Conservation (phyloP, 2,329 filamentous ascomycete species). For the Scedosporium aurantiacum region DNA sequence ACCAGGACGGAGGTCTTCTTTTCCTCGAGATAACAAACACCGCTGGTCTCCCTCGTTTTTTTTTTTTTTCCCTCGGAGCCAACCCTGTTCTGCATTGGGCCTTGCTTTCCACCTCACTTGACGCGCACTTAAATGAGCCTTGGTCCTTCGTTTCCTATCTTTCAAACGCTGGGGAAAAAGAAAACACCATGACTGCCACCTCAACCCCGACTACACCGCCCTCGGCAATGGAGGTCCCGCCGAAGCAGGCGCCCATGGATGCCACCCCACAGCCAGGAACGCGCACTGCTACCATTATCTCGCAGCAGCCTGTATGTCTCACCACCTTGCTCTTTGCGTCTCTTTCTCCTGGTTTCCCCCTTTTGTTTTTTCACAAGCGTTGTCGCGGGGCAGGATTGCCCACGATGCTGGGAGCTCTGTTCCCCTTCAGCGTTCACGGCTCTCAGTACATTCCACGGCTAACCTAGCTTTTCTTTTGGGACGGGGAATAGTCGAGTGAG, state of each 20-base stretch:
- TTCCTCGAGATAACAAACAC: not conserved
- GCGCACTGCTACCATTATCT: not conserved
- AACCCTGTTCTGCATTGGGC: too few species aligned
- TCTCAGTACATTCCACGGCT: too few species aligned
- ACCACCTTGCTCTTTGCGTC: not conserved
- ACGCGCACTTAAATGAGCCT: not conserved
- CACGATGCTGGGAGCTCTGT: not conserved
- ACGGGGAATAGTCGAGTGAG: conserved; percentile 11
- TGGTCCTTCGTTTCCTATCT: not conserved
- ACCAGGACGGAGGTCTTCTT: not conserved
- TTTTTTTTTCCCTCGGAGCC: not conserved
- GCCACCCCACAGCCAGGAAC: not conserved
- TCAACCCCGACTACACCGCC: not conserved
- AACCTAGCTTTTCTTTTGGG: too few species aligned
- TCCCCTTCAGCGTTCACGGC: not conserved
- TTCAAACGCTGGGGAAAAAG: not conserved
- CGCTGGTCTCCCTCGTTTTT: not conserved
- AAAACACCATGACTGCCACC: not conserved
- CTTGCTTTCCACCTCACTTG: not conserved
- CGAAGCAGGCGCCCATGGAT: conserved; percentile 6
- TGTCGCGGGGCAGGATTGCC: not conserved
- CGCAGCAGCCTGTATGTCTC: conserved; percentile 7
- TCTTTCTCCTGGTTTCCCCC: not conserved
- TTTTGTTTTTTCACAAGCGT: not conserved
- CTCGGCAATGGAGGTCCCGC: not conserved